Evolutionary conservation across 2,329 filamentous ascomycete species (phyloP).

Genomic region (Fusarium sp.): DNA sequence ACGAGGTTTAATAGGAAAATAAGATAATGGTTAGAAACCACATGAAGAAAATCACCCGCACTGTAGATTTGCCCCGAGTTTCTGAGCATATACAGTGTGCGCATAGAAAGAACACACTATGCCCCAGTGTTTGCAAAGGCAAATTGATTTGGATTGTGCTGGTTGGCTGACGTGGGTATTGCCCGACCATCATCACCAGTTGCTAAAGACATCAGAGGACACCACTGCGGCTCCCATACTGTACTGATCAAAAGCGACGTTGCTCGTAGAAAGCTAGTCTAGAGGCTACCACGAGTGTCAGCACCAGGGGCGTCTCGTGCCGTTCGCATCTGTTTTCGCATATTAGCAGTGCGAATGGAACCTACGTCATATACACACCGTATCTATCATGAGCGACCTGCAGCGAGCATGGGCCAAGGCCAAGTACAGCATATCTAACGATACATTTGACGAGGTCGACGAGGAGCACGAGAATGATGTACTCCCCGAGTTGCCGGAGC

Average conservation of each 20-base stretch:
- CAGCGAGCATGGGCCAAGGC: conserved; percentile 82
- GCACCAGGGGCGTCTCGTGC: conserved; percentile 2
- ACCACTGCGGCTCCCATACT: background rate
- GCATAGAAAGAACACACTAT: background rate
- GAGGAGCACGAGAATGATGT: conserved; percentile 61
- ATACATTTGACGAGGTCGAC: conserved; percentile 61
- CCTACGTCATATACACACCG: conserved; percentile 25
- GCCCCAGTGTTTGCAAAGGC: conserved; percentile 24
- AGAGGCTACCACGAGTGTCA: conserved; percentile 5
- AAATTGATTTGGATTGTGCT: conserved; percentile 13
- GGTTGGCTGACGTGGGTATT: conserved; percentile 23
- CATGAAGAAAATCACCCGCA: background rate
- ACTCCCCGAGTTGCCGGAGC: conserved; percentile 55
- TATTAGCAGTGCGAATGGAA: conserved; percentile 24
- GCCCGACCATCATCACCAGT: conserved; percentile 30
- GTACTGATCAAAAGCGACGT: conserved; percentile 9
- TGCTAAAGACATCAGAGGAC: conserved; percentile 12
- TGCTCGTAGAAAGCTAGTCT: background rate
- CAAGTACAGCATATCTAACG: conserved; percentile 69
- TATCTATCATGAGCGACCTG: conserved; percentile 76
- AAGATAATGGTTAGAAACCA: background rate
- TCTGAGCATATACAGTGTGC: background rate
- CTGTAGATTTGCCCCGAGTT: background rate
- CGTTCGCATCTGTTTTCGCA: background rate
- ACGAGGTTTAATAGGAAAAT: background rate